Evolutionary conservation across 2,329 filamentous ascomycete genomes (phyloP).

Genomic region (Dendrostoma leiphaemia): DNA sequence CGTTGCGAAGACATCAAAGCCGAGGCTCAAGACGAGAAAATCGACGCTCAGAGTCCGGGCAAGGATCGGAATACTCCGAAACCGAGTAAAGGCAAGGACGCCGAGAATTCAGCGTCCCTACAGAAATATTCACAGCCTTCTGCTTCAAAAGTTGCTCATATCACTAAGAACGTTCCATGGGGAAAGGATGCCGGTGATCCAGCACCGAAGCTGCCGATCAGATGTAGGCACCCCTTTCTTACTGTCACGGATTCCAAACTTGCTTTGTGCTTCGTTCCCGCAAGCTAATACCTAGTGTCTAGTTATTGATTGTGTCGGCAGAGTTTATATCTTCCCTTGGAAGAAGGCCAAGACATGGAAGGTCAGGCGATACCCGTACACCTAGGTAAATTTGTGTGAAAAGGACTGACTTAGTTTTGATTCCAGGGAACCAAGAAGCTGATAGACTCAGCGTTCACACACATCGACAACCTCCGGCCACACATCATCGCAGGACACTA

Average conservation of each 20-base stretch:
- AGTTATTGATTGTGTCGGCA: conserved; percentile 16
- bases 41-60: neutral
- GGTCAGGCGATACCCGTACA: neutral
- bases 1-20: neutral
- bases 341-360: conserved; percentile 18
- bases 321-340: conserved; percentile 18
- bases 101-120: neutral
- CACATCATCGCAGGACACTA: conserved; percentile 15
- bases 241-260: too few species aligned
- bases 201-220: conserved; percentile 19
- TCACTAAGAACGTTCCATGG: conserved; percentile 3
- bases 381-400: neutral
- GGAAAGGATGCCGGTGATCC: conserved; percentile 11
- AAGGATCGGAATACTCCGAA: too few species aligned
- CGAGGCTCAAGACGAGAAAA: neutral
- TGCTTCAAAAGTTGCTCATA: neutral
- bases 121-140: neutral
- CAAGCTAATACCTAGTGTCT: too few species aligned
- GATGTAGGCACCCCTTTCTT: too few species aligned
- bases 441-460: conserved; percentile 11
- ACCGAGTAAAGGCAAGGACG: neutral
- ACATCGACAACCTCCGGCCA: conserved; percentile 8
- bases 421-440: conserved; percentile 12
- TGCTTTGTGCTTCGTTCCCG: too few species aligned
- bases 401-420: neutral